Base-by-base conservation (phyloP, 306 rosid species). In the Vigna unguiculata region DNA sequence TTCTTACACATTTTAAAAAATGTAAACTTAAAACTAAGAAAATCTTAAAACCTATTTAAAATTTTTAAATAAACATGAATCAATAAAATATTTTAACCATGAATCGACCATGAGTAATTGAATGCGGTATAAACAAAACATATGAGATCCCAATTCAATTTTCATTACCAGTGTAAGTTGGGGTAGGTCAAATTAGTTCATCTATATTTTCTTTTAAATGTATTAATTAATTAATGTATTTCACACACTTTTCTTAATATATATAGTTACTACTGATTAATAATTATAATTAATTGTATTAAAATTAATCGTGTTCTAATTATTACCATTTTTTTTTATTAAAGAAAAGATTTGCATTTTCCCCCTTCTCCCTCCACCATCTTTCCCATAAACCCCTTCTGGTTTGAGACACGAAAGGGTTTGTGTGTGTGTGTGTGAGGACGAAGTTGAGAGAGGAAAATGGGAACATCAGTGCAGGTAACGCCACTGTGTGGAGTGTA, bases 381-480 rank as follows among this genome's bases (percentile, higher is more conserved):
- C 20, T 62, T 7, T 5, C 28, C 46, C 41, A 60, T 60, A 32
- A 62, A 62, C 70, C 48, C 17, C 32, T 40, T 28, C 10, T 2
- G 32, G 51, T 40, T 40, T 19, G 70, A 41, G 71, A 12, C 2
- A 62, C 45, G 0, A 41, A 7, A 15, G 65, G 0, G 13, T 9
- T 40, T 40, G 38, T 11, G 63, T 7, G 48, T 32, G 74, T 0
- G 62, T 34, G n/a, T n/a, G n/a, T n/a, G n/a, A n/a, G 22, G 22
- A 24, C 43, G 53, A 54, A 21, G 65, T 51, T 19, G 67, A 16
- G 55, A 57, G 7, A 16, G 19, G 19, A 28, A 36, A 11, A 94
- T 95, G 99, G 99, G 99, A 30, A 95, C 97, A 25, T 92, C 97
- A 1, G 99, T 95, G 79, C 96, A 92, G 72, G 85, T 95, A 58